Conservation (phyloP, 2,329 filamentous ascomycete genomes). For the Cytospora schulzeri region DNA sequence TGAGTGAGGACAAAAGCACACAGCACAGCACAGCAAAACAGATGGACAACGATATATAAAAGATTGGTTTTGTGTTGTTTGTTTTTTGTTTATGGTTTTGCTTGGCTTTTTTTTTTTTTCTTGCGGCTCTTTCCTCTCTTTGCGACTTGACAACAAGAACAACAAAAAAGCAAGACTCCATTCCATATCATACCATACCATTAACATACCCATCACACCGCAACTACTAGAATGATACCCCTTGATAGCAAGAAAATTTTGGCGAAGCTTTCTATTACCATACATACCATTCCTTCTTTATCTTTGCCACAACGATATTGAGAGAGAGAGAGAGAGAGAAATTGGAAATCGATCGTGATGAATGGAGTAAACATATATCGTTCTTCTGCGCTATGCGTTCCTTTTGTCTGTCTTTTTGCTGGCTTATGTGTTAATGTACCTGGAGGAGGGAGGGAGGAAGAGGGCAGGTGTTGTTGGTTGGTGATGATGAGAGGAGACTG, state of each 20-base stretch:
- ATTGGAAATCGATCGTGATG: conserved; percentile 4
- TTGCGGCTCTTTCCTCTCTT: background rate
- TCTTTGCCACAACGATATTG: background rate
- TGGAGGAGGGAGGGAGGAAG: background rate
- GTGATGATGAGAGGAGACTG: background rate
- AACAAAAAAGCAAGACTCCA: no score
- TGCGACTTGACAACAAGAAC: conserved; percentile 8
- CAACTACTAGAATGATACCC: conserved; percentile 36
- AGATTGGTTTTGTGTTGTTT: conserved; percentile 5
- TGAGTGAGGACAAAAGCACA: background rate
- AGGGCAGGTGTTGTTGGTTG: no score
- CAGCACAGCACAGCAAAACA: background rate
- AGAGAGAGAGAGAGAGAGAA: no score
- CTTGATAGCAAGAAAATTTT: conserved; percentile 19
- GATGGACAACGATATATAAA: conserved; percentile 7
- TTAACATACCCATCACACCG: conserved; percentile 17
- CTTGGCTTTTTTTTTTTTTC: conserved; percentile 4
- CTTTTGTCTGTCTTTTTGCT: conserved; percentile 5
- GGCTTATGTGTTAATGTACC: background rate
- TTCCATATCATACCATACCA: conserved; percentile 3
- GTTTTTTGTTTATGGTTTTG: background rate
- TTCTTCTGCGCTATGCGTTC: conserved; percentile 5
- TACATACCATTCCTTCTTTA: conserved; percentile 1
- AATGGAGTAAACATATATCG: conserved; percentile 1
- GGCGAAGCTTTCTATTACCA: conserved; percentile 6